These are phyloP conservation scores for Paraurostyla sp. DNA, from an alignment of 73 alveolate species.

Conservation along the genomic window DNA sequence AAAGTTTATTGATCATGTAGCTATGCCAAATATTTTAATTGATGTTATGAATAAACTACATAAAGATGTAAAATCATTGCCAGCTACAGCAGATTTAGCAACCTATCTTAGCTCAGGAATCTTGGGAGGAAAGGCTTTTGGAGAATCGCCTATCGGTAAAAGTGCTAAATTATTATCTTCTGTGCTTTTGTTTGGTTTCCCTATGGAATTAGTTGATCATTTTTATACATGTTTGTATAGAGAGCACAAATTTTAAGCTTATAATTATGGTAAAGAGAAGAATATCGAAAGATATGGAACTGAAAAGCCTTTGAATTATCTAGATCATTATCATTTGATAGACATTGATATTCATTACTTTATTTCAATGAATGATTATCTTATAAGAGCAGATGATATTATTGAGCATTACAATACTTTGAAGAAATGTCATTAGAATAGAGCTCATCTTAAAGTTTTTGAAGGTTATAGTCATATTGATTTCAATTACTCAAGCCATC, in stretches of 20 bases:
- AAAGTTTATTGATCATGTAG: conserved; percentile 11
- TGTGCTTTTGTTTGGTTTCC: conserved; percentile 49
- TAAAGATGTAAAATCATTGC: conserved; percentile 50
- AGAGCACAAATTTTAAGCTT: conserved; percentile 25
- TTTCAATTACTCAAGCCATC: conserved; percentile 59
- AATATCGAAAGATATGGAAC: conserved; percentile 46
- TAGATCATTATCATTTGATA: conserved; percentile 30
- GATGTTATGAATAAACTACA: conserved; percentile 24
- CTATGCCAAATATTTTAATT: conserved; percentile 33
- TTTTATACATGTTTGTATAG: background rate
- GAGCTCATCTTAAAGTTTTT: conserved; percentile 56
- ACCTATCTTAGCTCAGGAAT: conserved; percentile 34
- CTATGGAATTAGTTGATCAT: conserved; percentile 7
- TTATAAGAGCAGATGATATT: conserved; percentile 59
- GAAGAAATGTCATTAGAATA: conserved; percentile 3
- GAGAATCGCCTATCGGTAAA: conserved; percentile 50
- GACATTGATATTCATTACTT: conserved; percentile 61
- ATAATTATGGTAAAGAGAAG: conserved; percentile 23
- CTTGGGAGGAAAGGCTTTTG: conserved; percentile 52
- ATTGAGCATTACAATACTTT: conserved; percentile 53
- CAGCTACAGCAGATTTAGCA: conserved; percentile 41
- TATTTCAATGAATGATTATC: conserved; percentile 52
- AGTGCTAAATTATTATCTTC: conserved; percentile 53
- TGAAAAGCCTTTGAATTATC: conserved; percentile 29
- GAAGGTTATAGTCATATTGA: conserved; percentile 65